Evolutionary conservation across 164 flowering plant genomes (phyloP).

Genomic region (Berberis vulgaris): DNA sequence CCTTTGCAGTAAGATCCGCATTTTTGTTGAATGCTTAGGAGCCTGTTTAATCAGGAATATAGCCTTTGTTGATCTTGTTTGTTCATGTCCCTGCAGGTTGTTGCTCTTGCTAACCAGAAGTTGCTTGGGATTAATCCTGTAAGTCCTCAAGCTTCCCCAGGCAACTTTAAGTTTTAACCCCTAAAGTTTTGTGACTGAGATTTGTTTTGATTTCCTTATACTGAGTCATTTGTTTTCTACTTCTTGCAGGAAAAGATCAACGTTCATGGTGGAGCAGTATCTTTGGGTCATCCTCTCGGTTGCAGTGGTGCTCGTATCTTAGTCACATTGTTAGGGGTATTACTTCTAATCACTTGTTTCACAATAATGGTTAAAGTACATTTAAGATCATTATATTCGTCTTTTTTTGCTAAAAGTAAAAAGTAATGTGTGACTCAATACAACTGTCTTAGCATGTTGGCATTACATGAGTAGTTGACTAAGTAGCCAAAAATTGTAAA

Average conservation of each 20-base stretch:
- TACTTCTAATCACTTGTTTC: background rate
- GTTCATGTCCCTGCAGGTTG: slow-evolving; percentile 48
- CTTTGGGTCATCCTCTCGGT: slow-evolving; percentile 95
- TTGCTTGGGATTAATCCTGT: slow-evolving; percentile 67
- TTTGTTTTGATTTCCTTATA: background rate
- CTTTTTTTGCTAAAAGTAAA: background rate
- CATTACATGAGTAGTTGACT: too few relatives aligned
- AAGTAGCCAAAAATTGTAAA: too few relatives aligned
- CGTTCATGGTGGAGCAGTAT: slow-evolving; percentile 94
- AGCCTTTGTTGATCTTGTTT: slow-evolving; percentile 1
- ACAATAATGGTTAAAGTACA: background rate
- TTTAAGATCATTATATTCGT: background rate
- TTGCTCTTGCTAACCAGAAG: slow-evolving; percentile 87
- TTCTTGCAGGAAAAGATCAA: slow-evolving; percentile 64
- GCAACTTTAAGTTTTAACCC: slow-evolving; percentile 1
- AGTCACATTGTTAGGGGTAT: slow-evolving; percentile 82
- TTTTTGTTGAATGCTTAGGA: background rate
- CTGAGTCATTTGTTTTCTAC: background rate
- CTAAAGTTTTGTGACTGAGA: background rate
- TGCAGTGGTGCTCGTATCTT: slow-evolving; percentile 97
- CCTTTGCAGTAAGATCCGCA: slow-evolving; percentile 66
- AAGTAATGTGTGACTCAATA: too few relatives aligned
- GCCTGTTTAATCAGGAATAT: too few relatives aligned
- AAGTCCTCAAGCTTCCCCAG: slow-evolving; percentile 22
- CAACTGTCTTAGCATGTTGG: too few relatives aligned